These are phyloP conservation scores for Hypoxylon trugodes DNA, from an alignment of 495 filamentous ascomycete species.

Conservation along the genomic window DNA sequence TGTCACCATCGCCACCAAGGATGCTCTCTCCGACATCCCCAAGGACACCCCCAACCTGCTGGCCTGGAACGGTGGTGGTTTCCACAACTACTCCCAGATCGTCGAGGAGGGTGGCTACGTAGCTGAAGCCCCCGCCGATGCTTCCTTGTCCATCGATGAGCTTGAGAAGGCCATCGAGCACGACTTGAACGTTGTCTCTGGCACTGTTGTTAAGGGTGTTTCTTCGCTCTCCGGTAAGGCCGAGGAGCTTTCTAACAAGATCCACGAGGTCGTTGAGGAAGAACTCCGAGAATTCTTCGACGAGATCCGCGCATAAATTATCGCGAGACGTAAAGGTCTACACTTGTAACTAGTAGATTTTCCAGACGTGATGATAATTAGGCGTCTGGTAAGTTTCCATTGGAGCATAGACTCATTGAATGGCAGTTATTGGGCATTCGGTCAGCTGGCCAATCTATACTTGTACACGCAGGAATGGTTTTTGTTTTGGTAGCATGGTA, in stretches of 20 bases:
- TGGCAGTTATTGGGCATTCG: constrained; percentile 36
- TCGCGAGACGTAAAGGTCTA: constrained; percentile 2
- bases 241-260: constrained; percentile 59
- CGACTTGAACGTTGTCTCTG: constrained; percentile 63
- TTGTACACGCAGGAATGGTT: constrained; percentile 48
- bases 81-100: constrained; percentile 87
- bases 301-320: constrained; percentile 58
- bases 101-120: constrained; percentile 71
- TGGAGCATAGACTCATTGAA: constrained; percentile 25
- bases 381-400: constrained; percentile 11
- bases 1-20: constrained; percentile 82
- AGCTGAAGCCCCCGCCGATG: constrained; percentile 46
- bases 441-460: constrained; percentile 49
- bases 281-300: constrained; percentile 75
- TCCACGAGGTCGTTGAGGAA: constrained; percentile 65
- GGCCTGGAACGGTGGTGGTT: constrained; percentile 98
- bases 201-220: constrained; percentile 58
- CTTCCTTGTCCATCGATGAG: constrained; percentile 56
- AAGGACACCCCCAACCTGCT: constrained; percentile 83
- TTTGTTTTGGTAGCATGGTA: constrained; percentile 36
- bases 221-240: constrained; percentile 58
- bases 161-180: constrained; percentile 69
- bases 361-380: constrained; percentile 14
- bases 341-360: constrained; percentile 5
- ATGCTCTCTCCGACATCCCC: constrained; percentile 84